Conservation (phyloP, 2,329 filamentous ascomycete species). For the Apiospora sp. region DNA sequence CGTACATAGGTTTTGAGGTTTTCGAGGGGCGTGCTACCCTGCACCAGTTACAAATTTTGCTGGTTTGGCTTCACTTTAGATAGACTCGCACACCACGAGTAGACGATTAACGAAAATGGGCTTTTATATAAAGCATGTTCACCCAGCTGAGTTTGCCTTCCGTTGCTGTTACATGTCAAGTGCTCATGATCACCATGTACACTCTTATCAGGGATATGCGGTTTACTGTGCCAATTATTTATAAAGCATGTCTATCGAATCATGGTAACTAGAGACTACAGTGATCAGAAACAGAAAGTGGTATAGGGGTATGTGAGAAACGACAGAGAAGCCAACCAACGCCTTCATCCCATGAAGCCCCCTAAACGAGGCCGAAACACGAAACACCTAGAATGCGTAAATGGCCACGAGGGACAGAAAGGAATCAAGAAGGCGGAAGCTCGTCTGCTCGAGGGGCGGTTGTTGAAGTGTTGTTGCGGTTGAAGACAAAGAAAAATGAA, state of each 20-base stretch:
- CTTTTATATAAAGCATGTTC: not conserved
- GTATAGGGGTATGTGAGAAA: constrained; percentile 11
- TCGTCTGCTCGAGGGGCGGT: not conserved
- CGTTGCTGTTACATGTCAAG: not conserved
- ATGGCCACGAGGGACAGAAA: not conserved
- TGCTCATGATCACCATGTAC: not conserved
- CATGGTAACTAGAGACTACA: not conserved
- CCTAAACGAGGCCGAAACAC: constrained; percentile 1
- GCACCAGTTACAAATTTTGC: not conserved
- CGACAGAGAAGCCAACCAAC: constrained; percentile 11
- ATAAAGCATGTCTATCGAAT: constrained; percentile 15
- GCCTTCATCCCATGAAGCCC: constrained; percentile 1
- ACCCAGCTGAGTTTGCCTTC: not conserved
- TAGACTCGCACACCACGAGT: constrained; percentile 4
- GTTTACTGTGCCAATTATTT: not conserved
- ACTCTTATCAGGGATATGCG: no score
- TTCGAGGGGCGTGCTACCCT: not conserved
- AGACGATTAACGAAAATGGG: not conserved
- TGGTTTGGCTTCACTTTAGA: not conserved
- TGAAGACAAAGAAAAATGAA: not conserved
- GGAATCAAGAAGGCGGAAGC: not conserved
- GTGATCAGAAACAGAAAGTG: not conserved
- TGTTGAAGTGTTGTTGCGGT: not conserved
- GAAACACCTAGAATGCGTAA: constrained; percentile 18
- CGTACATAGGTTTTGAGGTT: not conserved